phyloP scores from a whole-genome alignment of 257 asterid genomes.

The Solanum bulbocastanum region DNA sequence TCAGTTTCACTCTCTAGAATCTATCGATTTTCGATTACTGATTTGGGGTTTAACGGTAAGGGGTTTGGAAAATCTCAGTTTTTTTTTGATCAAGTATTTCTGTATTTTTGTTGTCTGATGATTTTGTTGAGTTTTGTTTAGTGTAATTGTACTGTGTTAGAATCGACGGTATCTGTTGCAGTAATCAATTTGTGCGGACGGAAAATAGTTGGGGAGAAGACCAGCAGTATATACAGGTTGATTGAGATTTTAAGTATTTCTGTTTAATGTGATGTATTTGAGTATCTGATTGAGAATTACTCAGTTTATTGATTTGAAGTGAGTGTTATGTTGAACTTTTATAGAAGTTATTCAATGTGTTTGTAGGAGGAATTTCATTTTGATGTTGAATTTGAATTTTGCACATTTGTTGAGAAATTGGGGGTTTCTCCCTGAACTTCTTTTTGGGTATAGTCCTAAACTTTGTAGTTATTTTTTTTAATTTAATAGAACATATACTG shows the following conservation, averaged over 20 bases:
- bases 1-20: background rate
- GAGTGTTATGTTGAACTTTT: background rate
- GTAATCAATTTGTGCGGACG: background rate
- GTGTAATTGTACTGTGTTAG: conserved; percentile 3
- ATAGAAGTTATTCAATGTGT: background rate
- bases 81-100: background rate
- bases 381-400: background rate
- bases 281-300: background rate
- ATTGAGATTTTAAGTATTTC: background rate
- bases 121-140: background rate
- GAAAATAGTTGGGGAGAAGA: background rate
- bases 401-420: background rate
- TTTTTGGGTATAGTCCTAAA: background rate
- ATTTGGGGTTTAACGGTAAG: background rate
- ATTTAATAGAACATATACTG: background rate
- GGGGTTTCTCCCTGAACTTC: background rate
- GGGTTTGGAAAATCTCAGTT: background rate
- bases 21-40: background rate
- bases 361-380: background rate
- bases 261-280: background rate
- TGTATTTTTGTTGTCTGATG: background rate
- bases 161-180: background rate
- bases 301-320: background rate
- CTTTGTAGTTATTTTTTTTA: background rate
- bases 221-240: background rate